Percentiles rank a stretch among this genome's conserved stretches.
Evolutionary conservation across 768 basidiomycete species (phyloP).

Genomic region (Harrya chromipes): DNA sequence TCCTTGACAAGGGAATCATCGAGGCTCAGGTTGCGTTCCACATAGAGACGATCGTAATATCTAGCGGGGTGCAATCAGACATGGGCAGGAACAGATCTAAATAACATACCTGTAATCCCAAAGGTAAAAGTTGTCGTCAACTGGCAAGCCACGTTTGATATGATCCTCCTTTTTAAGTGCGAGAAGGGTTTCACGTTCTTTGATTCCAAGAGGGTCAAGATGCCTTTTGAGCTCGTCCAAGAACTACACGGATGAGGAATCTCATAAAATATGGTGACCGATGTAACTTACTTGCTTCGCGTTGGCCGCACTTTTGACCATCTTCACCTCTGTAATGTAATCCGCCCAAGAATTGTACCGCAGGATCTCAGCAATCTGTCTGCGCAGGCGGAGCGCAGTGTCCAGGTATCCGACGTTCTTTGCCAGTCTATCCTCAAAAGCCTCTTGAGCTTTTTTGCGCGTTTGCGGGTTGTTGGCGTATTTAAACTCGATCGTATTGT

Average conservation of each 20-base stretch:
- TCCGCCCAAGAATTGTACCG: constrained; percentile 82
- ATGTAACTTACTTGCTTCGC: constrained; percentile 48
- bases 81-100: no score
- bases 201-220: constrained; percentile 65
- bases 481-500: constrained; percentile 60
- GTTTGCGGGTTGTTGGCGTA: constrained; percentile 69
- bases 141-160: constrained; percentile 51
- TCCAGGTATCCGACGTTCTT: constrained; percentile 70
- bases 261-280: no score
- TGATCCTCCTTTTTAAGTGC: constrained; percentile 76
- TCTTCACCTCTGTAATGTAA: constrained; percentile 80
- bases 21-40: constrained; percentile 63
- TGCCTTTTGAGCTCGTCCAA: constrained; percentile 72
- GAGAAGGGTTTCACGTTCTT: constrained; percentile 66
- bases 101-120: constrained; percentile 74
- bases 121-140: constrained; percentile 71
- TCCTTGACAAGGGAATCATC: constrained; percentile 83
- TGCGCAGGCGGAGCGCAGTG: constrained; percentile 67
- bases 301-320: constrained; percentile 70
- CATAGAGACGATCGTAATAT: constrained; percentile 39
- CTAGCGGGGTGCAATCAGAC: constrained; percentile 7
- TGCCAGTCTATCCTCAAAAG: constrained; percentile 63
- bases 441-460: constrained; percentile 61
- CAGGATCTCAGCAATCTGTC: constrained; percentile 62
- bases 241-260: constrained; percentile 46